Conservation (phyloP, 345 rosid species). For the Gossypium raimondii region DNA sequence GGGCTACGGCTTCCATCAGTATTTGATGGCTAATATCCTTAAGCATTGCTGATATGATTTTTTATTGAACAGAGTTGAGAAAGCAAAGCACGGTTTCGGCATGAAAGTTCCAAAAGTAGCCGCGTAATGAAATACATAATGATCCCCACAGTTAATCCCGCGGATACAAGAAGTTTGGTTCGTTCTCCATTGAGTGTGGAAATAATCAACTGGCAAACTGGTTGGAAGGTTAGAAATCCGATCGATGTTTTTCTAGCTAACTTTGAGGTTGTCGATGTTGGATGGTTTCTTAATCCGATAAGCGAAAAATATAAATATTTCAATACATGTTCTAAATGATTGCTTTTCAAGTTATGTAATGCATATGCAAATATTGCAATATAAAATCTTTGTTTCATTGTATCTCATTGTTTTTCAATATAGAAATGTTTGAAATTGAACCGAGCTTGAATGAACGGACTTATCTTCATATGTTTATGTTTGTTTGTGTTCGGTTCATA, state of each 20-base stretch:
- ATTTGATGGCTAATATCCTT: background rate
- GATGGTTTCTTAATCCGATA: background rate
- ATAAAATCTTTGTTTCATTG: background rate
- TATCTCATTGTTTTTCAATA: too few relatives aligned
- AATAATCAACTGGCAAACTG: background rate
- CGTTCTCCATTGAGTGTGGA: background rate
- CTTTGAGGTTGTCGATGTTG: background rate
- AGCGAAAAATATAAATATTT: background rate
- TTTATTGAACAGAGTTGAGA: constrained; percentile 66
- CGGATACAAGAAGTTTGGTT: background rate
- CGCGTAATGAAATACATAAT: constrained; percentile 17
- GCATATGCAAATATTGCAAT: background rate
- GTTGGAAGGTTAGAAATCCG: background rate
- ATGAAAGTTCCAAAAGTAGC: constrained; percentile 66
- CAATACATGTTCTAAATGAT: background rate
- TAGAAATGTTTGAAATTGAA: background rate
- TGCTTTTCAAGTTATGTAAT: background rate
- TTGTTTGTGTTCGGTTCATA: too few relatives aligned
- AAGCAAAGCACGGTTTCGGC: constrained; percentile 80
- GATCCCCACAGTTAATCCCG: background rate
- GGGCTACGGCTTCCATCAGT: too few relatives aligned
- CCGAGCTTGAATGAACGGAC: too few relatives aligned
- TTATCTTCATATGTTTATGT: too few relatives aligned
- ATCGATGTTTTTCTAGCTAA: background rate
- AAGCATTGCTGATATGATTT: constrained; percentile 13